Evolutionary conservation across 805 yeast genomes (phyloP), one percentile per base, ranked within the genome.

Genomic region (Hanseniaspora vineae): DNA sequence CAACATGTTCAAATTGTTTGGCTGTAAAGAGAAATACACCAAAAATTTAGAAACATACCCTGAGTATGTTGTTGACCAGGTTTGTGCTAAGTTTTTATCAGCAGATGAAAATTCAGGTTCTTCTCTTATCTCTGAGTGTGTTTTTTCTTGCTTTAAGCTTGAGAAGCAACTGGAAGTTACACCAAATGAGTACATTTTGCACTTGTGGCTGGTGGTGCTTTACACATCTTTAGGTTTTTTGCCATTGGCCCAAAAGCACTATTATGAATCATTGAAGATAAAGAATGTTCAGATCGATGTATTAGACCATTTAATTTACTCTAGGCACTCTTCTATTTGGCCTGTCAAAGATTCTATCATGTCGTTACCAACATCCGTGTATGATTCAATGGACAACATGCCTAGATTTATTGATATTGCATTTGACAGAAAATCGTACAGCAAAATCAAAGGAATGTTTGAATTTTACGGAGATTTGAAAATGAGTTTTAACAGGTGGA

Each of bases 231-330:
- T 86, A 9, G 87, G 87, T 44, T 67, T 78, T 10, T 68, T 69
- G 32, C 59, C 72, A 1, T 60, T 68, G 40, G 81, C 89, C 0
- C 54, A 61, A 33, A 58, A 61, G 8, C 75, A 78, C 43, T 87
- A 74, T 59, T 61, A 71, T 14, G 40, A 17, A 5, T 57, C 68
- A 1, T 62, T 89, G 46, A 76, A 78, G 35, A 75, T 87, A 54
- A 85, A 83, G 57, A 79, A 81, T 65, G 63, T 88, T 9, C 97
- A 90, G 62, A 68, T 72, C 45, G 96, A 89, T 56, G 75, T 85
- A 0, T 60, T 84, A 44, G 74, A 80, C 12, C 75, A 77, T 51
- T 70, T 73, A 51, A 55, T 80, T 10, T 62, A 70, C 10, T 67
- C 78, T 0, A 69, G 85, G 44, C 53, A 70, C 23, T 67, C 79